phyloP scores from a whole-genome alignment of 164 flowering plant genomes.

The Macadamia integrifolia region DNA sequence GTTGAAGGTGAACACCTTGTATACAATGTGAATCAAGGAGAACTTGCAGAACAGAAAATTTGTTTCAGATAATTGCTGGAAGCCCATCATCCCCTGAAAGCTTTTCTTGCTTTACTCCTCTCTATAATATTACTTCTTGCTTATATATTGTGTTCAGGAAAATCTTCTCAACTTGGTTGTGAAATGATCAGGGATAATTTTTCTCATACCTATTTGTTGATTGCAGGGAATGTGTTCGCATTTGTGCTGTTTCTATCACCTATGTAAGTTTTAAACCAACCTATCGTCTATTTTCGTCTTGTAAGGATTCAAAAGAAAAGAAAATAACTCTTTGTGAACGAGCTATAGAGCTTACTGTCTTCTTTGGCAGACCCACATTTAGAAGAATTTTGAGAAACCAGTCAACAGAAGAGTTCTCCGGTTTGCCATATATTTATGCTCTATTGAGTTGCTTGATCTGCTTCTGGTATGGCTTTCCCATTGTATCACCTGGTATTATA shows the following conservation, averaged over 20 bases:
- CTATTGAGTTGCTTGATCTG: slow-evolving; percentile 72
- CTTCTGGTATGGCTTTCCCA: slow-evolving; percentile 70
- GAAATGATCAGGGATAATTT: neutral
- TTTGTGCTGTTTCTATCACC: slow-evolving; percentile 85
- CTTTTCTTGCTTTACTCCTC: neutral
- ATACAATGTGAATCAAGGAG: too few relatives aligned
- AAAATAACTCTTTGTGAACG: neutral
- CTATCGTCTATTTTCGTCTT: neutral
- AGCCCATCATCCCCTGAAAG: neutral
- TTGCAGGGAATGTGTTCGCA: slow-evolving; percentile 83
- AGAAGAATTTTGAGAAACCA: slow-evolving; percentile 60
- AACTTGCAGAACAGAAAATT: too few relatives aligned
- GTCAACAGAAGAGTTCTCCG: slow-evolving; percentile 83
- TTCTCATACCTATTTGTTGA: neutral
- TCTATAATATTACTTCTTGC: neutral
- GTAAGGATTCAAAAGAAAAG: neutral
- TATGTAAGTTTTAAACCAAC: slow-evolving; percentile 45
- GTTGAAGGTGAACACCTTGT: too few relatives aligned
- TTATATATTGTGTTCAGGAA: neutral
- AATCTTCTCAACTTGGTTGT: neutral
- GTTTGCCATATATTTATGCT: slow-evolving; percentile 76
- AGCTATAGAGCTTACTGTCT: neutral
- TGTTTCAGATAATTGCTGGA: too few relatives aligned
- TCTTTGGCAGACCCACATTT: slow-evolving; percentile 65
- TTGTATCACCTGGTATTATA: slow-evolving; percentile 44